Base-by-base conservation (phyloP, 768 basidiomycete genomes). In the Porphyrellus cyaneotinctus region DNA sequence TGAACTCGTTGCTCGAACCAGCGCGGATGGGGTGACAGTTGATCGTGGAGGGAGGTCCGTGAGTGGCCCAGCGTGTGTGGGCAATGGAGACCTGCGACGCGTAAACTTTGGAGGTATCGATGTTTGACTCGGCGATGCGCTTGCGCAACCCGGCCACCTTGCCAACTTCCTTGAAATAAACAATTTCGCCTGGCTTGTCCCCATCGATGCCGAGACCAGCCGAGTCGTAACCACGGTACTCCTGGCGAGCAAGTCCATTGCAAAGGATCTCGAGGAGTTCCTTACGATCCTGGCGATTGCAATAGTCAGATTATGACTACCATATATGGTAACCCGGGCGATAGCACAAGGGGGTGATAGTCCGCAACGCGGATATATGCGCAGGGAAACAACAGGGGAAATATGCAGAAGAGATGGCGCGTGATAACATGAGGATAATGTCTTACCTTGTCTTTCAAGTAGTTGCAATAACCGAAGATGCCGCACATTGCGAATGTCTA, bases 61-160 rank as follows among this genome's bases (percentile, higher is more conserved):
- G 97, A 18, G 97, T 99, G 2, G 97, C 97, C 97, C 97, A 99
- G 59, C 97, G 91, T 13, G 97, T 99, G 75, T 99, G 97, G 13
- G 95, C 95, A 72, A 99, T 97, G 35, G 92, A 93, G 41, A 95
- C 92, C 74, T 97, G 94, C 37, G 86, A 84, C 47, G 91, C 67
- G 71, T 82, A 86, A 33, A 81, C 78, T 77, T 91, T 93, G 65
- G 78, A 73, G 53, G 88, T 84, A 69, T 95, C 80, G 61, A 92
- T 63, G 57, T 65, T 70, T 26, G 90, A 83, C 51, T 76, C 74
- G 36, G 85, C 82, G 65, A 97, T 94, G 72, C 87, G 83, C 76
- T 95, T 89, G 70, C 92, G 88, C 47, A 99, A 81, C 24, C 87
- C 85, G 41, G 87, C 87, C 49, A 99, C 97, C 72, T 99, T 99